phyloP scores from a whole-genome alignment of 176 grass and related monocot species.

The Puccinellia tenuiflora region DNA sequence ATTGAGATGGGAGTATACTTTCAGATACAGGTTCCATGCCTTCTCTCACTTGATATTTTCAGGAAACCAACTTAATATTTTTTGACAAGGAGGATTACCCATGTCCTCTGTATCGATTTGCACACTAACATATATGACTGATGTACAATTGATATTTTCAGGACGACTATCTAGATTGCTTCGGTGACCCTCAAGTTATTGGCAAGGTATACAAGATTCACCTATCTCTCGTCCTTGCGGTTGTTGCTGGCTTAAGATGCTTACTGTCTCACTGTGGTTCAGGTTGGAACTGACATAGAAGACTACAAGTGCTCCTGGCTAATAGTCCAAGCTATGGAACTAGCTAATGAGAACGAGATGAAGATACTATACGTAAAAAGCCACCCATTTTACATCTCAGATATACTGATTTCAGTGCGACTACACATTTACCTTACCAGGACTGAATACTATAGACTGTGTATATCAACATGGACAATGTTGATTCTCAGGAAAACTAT shows the following conservation, averaged over 20 bases:
- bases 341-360: constrained; percentile 54
- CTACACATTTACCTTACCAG: background rate
- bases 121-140: background rate
- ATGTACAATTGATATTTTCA: constrained; percentile 1
- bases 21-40: constrained; percentile 30
- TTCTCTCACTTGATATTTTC: background rate
- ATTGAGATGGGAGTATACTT: constrained; percentile 56
- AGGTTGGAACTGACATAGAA: constrained; percentile 82
- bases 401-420: background rate
- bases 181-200: constrained; percentile 69
- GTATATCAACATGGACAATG: background rate
- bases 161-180: constrained; percentile 78
- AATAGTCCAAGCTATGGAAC: constrained; percentile 64
- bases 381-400: background rate
- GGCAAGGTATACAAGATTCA: constrained; percentile 48
- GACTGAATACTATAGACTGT: background rate
- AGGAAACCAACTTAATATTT: background rate
- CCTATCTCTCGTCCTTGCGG: background rate
- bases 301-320: constrained; percentile 79
- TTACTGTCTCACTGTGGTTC: background rate
- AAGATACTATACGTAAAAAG: constrained; percentile 54
- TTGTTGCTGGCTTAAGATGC: background rate
- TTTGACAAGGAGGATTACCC: no score
- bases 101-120: no score
- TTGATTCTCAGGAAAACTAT: constrained; percentile 50